A percentile compares a stretch with the other conserved stretches of the same genome.
Evolutionary conservation across 768 basidiomycete species (phyloP).

Genomic region (Suillus tomentosus): DNA sequence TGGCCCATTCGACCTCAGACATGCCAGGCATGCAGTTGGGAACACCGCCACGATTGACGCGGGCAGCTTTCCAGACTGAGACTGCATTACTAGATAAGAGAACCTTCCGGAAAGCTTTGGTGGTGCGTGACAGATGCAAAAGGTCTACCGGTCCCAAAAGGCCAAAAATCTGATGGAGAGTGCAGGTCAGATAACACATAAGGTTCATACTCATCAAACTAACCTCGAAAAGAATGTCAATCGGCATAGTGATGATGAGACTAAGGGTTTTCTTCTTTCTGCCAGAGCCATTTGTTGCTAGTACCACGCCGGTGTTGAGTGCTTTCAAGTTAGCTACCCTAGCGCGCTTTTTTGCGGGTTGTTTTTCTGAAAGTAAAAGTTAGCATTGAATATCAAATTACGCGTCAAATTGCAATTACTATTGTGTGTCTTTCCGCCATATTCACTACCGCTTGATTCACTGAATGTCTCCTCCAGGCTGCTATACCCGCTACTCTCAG

Average conservation of each 20-base stretch:
- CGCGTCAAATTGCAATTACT: neutral
- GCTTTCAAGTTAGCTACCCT: neutral
- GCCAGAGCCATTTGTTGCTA: neutral
- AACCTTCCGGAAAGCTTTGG: slow-evolving; percentile 27
- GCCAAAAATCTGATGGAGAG: slow-evolving; percentile 26
- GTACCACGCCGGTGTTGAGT: too few relatives aligned
- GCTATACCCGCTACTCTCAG: neutral
- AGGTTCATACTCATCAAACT: neutral
- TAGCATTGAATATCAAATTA: neutral
- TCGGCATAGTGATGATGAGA: slow-evolving; percentile 22
- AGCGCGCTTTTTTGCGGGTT: slow-evolving; percentile 4
- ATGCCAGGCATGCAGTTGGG: slow-evolving; percentile 27
- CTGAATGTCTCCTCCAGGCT: neutral
- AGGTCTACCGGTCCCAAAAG: slow-evolving; percentile 35
- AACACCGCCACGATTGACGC: slow-evolving; percentile 10
- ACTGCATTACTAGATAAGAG: slow-evolving; percentile 24
- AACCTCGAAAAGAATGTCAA: slow-evolving; percentile 34
- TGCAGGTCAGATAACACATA: neutral
- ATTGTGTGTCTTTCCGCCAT: neutral
- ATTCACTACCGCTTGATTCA: slow-evolving; percentile 9
- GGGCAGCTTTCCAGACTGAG: slow-evolving; percentile 29
- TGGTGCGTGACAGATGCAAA: slow-evolving; percentile 31
- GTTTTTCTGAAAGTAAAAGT: neutral
- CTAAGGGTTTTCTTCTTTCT: slow-evolving; percentile 15
- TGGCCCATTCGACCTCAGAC: slow-evolving; percentile 30